Base-by-base conservation (phyloP, 306 rosid genomes). In the Glycine latifolia region DNA sequence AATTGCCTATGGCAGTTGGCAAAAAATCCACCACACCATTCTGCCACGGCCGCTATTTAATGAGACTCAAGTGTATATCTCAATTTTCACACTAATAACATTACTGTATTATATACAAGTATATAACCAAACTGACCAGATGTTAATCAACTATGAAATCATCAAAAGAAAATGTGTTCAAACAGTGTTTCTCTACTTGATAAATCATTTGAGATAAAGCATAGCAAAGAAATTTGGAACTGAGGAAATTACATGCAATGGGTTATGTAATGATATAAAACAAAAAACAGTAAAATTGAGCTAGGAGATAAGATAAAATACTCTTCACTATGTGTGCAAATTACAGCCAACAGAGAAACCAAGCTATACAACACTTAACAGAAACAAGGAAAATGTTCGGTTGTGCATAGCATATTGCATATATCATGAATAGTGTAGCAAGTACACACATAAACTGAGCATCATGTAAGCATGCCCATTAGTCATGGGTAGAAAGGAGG, bases 401-500 rank as follows among this genome's bases (percentile, higher is more conserved):
- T 41, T 37, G 53, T 60, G 46, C 20, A 20, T 17, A 59, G 48
- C 54, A 71, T 61, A 63, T 9, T 52, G 55, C 31, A 26, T 26
- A 26, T 26, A 26, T 54, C 68, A 66, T n/a, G 62, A 81, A 66
- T 54, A 67, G 39, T 43, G 74, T 46, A 15, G 15, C 55, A 56
- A 43, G 76, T 52, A 49, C 72, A 33, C 60, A 72, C 44, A 73
- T 35, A 79, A 26, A 39, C 44, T 39, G 44, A 39, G 44, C 44
- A 39, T 39, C 44, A 55, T 33, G 80, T 47, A 46, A 79, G 35
- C 68, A 46, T 35, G 53, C 83, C 62, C 20, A 76, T 72, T 72
- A 67, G 70, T 67, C 83, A 77, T 48, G 61, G 48, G 66, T 16
- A 46, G 37, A 76, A 83, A 46, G 10, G 15, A 31, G 50, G 58